These are phyloP conservation scores for Bocquillonia castaneifolia DNA, from an alignment of 441 rosid genomes.

Conservation along the genomic window DNA sequence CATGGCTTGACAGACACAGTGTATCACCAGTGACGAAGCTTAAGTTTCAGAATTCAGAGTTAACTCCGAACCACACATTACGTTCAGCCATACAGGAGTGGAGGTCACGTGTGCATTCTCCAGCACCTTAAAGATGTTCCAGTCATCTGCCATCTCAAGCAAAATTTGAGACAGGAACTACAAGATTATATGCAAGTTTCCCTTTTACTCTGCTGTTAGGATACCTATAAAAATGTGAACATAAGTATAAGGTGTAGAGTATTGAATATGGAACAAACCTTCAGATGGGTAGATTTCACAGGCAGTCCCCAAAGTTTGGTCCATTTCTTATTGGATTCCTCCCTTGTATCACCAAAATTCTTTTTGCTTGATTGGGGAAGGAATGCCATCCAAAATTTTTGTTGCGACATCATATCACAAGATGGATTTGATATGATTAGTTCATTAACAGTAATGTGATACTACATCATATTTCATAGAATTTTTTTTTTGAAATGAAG, in stretches of 20 bases:
- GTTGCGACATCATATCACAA: no score
- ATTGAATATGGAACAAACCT: neutral
- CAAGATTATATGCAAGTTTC: neutral
- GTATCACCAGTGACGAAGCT: constrained; percentile 74
- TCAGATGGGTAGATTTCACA: no score
- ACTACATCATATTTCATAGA: no score
- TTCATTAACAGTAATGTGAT: no score
- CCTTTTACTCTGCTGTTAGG: neutral
- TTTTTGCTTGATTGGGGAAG: no score
- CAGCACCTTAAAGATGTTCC: constrained; percentile 17
- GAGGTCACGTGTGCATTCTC: constrained; percentile 47
- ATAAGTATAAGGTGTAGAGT: neutral
- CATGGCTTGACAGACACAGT: constrained; percentile 64
- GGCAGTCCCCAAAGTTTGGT: no score
- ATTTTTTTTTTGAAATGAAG: no score
- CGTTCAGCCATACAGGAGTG: constrained; percentile 73
- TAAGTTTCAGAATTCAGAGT: constrained; percentile 36
- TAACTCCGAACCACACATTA: constrained; percentile 61
- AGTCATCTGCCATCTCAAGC: neutral
- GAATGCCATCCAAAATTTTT: no score
- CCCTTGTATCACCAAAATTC: no score
- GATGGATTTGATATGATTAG: no score
- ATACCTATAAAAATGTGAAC: constrained; percentile 9
- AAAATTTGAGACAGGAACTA: neutral
- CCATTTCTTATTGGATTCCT: no score